Evolutionary conservation across 371 early-diverging fungal genomes (phyloP).

Genomic region (Mucor velutinosus): DNA sequence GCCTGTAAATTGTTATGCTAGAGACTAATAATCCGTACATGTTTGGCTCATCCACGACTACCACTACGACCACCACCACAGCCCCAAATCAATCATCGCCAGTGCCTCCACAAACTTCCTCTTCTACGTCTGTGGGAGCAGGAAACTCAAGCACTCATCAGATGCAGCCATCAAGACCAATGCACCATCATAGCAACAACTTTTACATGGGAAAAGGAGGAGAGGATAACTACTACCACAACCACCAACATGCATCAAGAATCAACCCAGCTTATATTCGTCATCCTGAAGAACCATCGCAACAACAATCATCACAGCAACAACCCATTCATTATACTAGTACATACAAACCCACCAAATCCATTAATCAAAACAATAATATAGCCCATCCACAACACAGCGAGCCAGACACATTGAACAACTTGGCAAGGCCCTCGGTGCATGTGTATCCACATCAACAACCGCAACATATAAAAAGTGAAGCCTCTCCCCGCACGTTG

Average conservation of each 20-base stretch:
- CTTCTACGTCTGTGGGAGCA: background rate
- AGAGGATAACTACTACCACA: background rate
- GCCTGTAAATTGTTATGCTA: slow-evolving; percentile 11
- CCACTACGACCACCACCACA: background rate
- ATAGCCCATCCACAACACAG: background rate
- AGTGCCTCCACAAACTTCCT: background rate
- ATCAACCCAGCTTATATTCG: slow-evolving; percentile 14
- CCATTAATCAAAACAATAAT: background rate
- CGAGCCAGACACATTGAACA: background rate
- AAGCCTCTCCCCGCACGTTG: background rate
- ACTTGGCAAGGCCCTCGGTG: slow-evolving; percentile 1
- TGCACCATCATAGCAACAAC: background rate
- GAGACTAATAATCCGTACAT: slow-evolving; percentile 29
- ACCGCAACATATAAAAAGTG: slow-evolving; percentile 3
- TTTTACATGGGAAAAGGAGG: slow-evolving; percentile 8
- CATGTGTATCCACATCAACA: slow-evolving; percentile 2
- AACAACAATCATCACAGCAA: background rate
- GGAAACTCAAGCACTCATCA: background rate
- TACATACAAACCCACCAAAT: slow-evolving; percentile 10
- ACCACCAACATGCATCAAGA: slow-evolving; percentile 3
- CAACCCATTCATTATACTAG: background rate
- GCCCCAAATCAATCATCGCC: background rate
- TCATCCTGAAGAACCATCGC: slow-evolving; percentile 3
- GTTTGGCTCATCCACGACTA: slow-evolving; percentile 19
- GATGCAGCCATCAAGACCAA: slow-evolving; percentile 7